phyloP scores from a whole-genome alignment of 2,329 filamentous ascomycete species.

The Fusarium illudens region DNA sequence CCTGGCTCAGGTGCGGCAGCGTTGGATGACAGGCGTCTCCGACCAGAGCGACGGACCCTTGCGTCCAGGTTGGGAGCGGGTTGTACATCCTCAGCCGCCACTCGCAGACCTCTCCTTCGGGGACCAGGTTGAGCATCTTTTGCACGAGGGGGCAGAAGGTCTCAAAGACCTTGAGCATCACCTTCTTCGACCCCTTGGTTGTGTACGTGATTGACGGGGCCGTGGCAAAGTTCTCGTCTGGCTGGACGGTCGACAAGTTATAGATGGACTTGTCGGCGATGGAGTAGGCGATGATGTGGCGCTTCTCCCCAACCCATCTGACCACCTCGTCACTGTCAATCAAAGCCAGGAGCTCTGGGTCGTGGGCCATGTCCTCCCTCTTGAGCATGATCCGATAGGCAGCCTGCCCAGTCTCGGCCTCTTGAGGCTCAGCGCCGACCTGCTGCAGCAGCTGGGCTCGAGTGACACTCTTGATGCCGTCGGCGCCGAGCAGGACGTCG shows the following conservation, averaged over 20 bases:
- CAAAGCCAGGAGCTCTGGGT: conserved; percentile 70
- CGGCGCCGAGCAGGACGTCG: conserved; percentile 61
- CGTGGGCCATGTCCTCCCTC: conserved; percentile 66
- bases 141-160: conserved; percentile 70
- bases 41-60: conserved; percentile 62
- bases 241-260: conserved; percentile 71
- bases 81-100: conserved; percentile 71
- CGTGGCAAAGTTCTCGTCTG: conserved; percentile 64
- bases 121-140: conserved; percentile 67
- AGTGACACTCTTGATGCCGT: conserved; percentile 62
- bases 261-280: conserved; percentile 70
- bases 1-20: conserved; percentile 72
- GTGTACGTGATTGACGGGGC: conserved; percentile 64
- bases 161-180: conserved; percentile 66
- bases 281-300: conserved; percentile 74
- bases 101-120: conserved; percentile 71
- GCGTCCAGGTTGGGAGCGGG: conserved; percentile 69
- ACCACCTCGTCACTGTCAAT: conserved; percentile 65
- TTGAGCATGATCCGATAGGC: conserved; percentile 64
- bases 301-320: conserved; percentile 71
- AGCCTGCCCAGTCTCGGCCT: conserved; percentile 59
- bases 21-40: conserved; percentile 75
- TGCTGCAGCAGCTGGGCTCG: conserved; percentile 61
- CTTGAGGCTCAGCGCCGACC: conserved; percentile 56
- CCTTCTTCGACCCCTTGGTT: conserved; percentile 66